Conservation (phyloP, 1,284 basidiomycete species). For the Violaceomyces palustris region DNA sequence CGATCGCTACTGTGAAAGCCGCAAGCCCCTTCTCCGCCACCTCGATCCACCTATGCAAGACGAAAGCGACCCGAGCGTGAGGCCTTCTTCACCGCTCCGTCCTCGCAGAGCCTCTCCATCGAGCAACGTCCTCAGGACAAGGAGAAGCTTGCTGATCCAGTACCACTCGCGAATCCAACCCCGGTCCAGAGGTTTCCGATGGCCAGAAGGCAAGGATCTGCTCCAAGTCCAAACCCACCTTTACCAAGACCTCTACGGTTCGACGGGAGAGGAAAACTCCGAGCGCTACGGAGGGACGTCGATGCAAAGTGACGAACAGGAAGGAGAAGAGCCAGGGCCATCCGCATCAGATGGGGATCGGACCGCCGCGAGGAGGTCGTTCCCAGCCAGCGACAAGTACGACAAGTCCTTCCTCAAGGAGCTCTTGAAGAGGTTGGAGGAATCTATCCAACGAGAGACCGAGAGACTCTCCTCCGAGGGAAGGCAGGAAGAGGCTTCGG, state of each 20-base stretch:
- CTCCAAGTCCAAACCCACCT: conserved; percentile 13
- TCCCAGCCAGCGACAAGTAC: conserved; percentile 12
- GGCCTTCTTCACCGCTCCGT: too few relatives aligned
- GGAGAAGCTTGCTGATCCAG: conserved; percentile 15
- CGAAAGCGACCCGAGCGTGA: too few relatives aligned
- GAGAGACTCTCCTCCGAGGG: conserved; percentile 1
- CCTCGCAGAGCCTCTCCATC: too few relatives aligned
- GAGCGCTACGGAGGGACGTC: neutral
- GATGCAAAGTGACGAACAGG: too few relatives aligned
- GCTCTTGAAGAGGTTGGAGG: conserved; percentile 16
- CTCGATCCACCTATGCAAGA: too few relatives aligned
- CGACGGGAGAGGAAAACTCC: neutral
- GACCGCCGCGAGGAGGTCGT: neutral
- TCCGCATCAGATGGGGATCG: neutral
- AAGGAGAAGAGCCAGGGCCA: too few relatives aligned
- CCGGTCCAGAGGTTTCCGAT: conserved; percentile 13
- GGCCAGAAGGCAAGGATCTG: conserved; percentile 10
- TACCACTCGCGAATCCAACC: conserved; percentile 24
- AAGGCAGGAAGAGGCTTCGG: conserved; percentile 17
- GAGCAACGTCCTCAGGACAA: too few relatives aligned
- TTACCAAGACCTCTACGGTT: conserved; percentile 12
- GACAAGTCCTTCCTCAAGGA: conserved; percentile 18
- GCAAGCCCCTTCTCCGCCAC: too few relatives aligned
- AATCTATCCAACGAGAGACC: conserved; percentile 16
- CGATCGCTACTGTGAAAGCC: too few relatives aligned